Evolutionary conservation across 176 grass and related monocot species (phyloP).

Genomic region (Luzula sylvatica): DNA sequence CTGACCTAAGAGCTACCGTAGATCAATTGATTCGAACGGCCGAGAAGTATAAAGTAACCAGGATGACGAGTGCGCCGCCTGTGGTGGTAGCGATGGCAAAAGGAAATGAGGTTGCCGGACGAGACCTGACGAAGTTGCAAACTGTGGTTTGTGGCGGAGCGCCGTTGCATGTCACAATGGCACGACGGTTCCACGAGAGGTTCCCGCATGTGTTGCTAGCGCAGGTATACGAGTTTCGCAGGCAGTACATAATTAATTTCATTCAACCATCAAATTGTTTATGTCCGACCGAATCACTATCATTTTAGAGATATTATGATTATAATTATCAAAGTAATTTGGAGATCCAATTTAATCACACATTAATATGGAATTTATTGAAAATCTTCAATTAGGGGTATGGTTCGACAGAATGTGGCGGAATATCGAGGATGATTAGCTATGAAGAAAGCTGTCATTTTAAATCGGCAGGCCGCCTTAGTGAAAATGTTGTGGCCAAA

Average conservation of each 20-base stretch:
- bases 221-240: background rate
- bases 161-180: slow-evolving; percentile 5
- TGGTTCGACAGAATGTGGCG: slow-evolving; percentile 32
- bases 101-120: background rate
- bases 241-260: too few species aligned
- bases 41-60: slow-evolving; percentile 16
- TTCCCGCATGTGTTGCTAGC: slow-evolving; percentile 27
- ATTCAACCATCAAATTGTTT: too few species aligned
- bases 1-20: background rate
- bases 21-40: slow-evolving; percentile 14
- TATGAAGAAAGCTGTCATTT: slow-evolving; percentile 5
- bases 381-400: too few species aligned
- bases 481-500: slow-evolving; percentile 11
- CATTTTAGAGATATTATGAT: too few species aligned
- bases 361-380: too few species aligned
- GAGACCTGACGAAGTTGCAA: slow-evolving; percentile 15
- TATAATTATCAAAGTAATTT: too few species aligned
- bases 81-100: slow-evolving; percentile 29
- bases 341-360: too few species aligned
- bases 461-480: slow-evolving; percentile 26
- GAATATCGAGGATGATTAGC: background rate
- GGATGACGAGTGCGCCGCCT: slow-evolving; percentile 14
- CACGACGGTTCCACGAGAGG: slow-evolving; percentile 6
- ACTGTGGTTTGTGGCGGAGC: slow-evolving; percentile 18
- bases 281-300: too few species aligned